phyloP scores from a whole-genome alignment of 306 rosid species.

The Citrullus amarus region DNA sequence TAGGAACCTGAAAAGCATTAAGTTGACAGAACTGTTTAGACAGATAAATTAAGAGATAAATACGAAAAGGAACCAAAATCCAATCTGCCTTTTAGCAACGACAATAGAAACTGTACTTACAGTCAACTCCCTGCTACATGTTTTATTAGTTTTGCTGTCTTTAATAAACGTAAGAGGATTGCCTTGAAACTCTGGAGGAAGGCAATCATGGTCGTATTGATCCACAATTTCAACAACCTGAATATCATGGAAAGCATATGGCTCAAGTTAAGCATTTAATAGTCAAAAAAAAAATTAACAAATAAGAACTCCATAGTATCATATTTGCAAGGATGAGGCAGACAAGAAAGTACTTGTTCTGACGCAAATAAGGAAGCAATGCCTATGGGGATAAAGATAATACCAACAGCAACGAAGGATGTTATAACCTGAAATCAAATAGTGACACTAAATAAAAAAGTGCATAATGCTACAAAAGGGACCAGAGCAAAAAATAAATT shows the following conservation, averaged over 20 bases:
- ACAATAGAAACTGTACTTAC: conserved; percentile 35
- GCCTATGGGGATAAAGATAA: conserved; percentile 62
- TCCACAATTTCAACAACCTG: conserved; percentile 58
- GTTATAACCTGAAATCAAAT: conserved; percentile 44
- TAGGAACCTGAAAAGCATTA: conserved; percentile 46
- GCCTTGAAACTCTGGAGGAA: conserved; percentile 23
- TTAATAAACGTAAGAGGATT: conserved; percentile 35
- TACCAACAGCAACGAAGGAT: conserved; percentile 41
- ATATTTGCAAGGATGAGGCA: not conserved
- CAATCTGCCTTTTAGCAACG: not conserved
- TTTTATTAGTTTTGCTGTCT: conserved; percentile 33
- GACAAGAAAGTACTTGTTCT: conserved; percentile 32
- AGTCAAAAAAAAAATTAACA: not conserved
- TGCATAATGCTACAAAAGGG: not conserved
- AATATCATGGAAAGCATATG: conserved; percentile 5
- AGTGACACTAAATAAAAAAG: not conserved
- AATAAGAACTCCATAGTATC: not conserved
- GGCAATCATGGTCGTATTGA: conserved; percentile 47
- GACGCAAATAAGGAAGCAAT: conserved; percentile 64
- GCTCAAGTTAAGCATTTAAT: not conserved
- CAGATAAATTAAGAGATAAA: not conserved
- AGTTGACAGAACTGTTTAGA: not conserved
- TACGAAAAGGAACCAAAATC: not conserved
- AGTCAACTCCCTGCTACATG: conserved; percentile 34
- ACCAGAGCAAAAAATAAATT: not conserved